Conservation (phyloP, 2,329 filamentous ascomycete genomes). For the Claviceps fusiformis region DNA sequence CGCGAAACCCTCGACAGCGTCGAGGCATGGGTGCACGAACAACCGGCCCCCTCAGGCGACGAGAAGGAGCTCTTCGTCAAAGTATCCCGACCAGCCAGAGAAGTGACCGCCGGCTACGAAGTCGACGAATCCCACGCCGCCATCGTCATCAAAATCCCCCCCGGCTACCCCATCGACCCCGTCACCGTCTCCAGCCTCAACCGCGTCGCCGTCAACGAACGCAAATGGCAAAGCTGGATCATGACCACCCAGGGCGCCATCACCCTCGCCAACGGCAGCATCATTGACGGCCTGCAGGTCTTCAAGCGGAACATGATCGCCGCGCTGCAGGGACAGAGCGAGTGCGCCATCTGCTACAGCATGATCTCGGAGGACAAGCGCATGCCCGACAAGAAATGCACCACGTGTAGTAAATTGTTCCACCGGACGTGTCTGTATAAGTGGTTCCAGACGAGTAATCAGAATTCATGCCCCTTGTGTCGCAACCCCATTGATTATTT, state of each 20-base stretch:
- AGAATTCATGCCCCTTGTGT: constrained; percentile 85
- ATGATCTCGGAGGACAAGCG: constrained; percentile 82
- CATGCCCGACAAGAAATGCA: constrained; percentile 81
- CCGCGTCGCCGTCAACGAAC: constrained; percentile 76
- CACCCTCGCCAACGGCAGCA: constrained; percentile 76
- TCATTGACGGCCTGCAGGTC: constrained; percentile 74
- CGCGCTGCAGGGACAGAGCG: constrained; percentile 79
- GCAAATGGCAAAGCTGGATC: constrained; percentile 88
- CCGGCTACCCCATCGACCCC: constrained; percentile 68
- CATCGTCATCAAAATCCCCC: constrained; percentile 69
- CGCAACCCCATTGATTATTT: constrained; percentile 67
- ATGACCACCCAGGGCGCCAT: constrained; percentile 83
- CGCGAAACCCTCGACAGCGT: constrained; percentile 53
- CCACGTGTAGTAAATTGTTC: constrained; percentile 88
- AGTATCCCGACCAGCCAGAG: constrained; percentile 54
- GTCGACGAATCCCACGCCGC: constrained; percentile 77
- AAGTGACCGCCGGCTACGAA: constrained; percentile 73
- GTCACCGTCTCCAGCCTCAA: constrained; percentile 66
- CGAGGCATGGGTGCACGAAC: constrained; percentile 46
- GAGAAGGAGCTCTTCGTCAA: constrained; percentile 52
- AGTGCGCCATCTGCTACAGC: constrained; percentile 95
- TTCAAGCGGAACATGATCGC: constrained; percentile 81
- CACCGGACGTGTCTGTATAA: constrained; percentile 83
- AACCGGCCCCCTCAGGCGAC: constrained; percentile 33
- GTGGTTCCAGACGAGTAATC: constrained; percentile 92